phyloP scores from a whole-genome alignment of 2,329 filamentous ascomycete species.

The Cryphonectria radicalis region DNA sequence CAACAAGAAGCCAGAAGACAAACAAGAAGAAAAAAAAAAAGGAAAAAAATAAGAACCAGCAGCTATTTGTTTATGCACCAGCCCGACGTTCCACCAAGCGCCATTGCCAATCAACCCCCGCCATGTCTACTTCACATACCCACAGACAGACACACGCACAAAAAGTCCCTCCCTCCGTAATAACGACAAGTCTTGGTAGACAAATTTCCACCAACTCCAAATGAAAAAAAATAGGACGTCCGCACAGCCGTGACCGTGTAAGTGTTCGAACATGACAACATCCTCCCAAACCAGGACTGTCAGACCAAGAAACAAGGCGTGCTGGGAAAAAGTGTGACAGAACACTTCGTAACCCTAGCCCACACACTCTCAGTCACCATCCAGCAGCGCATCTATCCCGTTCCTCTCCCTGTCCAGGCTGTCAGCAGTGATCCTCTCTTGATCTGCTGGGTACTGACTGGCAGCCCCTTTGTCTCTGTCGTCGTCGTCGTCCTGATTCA shows the following conservation, averaged over 20 bases:
- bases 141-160: too few species aligned
- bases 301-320: neutral
- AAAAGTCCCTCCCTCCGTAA: neutral
- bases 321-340: neutral
- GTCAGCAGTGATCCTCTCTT: slow-evolving; percentile 43
- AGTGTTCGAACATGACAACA: neutral
- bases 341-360: neutral
- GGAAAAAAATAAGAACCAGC: neutral
- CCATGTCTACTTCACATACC: neutral
- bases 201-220: slow-evolving; percentile 4
- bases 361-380: slow-evolving; percentile 45
- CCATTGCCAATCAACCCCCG: neutral
- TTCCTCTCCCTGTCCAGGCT: slow-evolving; percentile 52
- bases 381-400: slow-evolving; percentile 51
- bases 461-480: slow-evolving; percentile 42
- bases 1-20: neutral
- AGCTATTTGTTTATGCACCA: neutral
- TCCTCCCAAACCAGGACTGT: neutral
- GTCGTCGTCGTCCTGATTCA: slow-evolving; percentile 50
- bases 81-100: neutral
- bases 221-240: neutral
- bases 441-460: neutral
- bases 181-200: neutral
- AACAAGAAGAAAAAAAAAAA: neutral
- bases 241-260: neutral